Percentiles rank a stretch among this genome's conserved stretches.
Evolutionary conservation across 805 yeast species (phyloP).

Genomic region (Lipomyces chichibuensis): DNA sequence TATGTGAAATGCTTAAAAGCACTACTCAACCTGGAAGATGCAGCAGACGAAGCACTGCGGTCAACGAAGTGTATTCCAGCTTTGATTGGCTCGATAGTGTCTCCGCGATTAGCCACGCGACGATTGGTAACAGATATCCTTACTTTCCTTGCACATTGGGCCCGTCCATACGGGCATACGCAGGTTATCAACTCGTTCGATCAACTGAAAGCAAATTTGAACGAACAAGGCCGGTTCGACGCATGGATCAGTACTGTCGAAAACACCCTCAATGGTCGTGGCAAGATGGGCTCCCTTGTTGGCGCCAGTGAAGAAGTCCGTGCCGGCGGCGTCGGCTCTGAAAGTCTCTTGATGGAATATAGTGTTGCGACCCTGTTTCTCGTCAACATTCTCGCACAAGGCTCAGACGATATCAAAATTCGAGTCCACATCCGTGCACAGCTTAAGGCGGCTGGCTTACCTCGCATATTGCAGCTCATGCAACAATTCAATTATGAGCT

Average conservation of each 20-base stretch:
- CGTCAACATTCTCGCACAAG: constrained; percentile 58
- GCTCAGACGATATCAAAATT: constrained; percentile 42
- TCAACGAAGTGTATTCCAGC: constrained; percentile 57
- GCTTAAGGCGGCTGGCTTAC: constrained; percentile 61
- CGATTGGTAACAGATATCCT: constrained; percentile 79
- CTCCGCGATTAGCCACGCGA: constrained; percentile 75
- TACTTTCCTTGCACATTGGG: constrained; percentile 56
- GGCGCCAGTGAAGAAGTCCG: constrained; percentile 88
- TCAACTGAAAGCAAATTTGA: constrained; percentile 48
- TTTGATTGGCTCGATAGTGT: constrained; percentile 69
- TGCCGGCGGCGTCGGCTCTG: constrained; percentile 54
- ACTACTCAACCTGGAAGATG: constrained; percentile 61
- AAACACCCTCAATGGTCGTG: constrained; percentile 77
- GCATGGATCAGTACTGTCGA: constrained; percentile 72
- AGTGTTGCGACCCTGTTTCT: constrained; percentile 70
- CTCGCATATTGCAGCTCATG: constrained; percentile 55
- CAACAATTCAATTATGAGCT: constrained; percentile 58
- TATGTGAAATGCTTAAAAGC: constrained; percentile 79
- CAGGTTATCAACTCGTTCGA: constrained; percentile 60
- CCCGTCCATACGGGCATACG: constrained; percentile 54
- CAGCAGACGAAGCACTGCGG: constrained; percentile 58
- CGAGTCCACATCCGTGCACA: constrained; percentile 64
- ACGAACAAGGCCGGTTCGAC: constrained; percentile 57
- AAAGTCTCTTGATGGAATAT: constrained; percentile 69
- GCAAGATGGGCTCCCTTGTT: constrained; percentile 85